These are phyloP conservation scores for Fusarium keratoplasticum DNA, from an alignment of 2,329 filamentous ascomycete species.

Conservation along the genomic window DNA sequence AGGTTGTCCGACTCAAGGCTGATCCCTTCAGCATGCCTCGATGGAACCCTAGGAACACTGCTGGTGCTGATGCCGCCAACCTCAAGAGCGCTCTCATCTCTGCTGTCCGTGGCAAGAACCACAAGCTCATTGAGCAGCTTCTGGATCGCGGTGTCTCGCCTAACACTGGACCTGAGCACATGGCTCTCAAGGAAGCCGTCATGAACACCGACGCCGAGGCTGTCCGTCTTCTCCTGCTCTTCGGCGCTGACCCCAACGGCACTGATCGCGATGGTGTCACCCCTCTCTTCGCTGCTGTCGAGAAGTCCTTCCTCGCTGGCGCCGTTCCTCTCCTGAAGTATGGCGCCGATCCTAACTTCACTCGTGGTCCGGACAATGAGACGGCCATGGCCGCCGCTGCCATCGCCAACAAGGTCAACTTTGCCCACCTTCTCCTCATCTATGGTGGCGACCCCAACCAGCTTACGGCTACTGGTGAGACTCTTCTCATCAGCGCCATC, in stretches of 20 bases:
- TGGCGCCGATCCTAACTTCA: slow-evolving; percentile 68
- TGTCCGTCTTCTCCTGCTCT: slow-evolving; percentile 66
- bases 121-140: slow-evolving; percentile 67
- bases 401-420: slow-evolving; percentile 63
- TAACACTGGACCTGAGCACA: slow-evolving; percentile 58
- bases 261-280: slow-evolving; percentile 61
- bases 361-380: slow-evolving; percentile 62
- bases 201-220: slow-evolving; percentile 63
- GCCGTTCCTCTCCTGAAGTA: slow-evolving; percentile 73
- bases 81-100: slow-evolving; percentile 62
- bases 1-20: slow-evolving; percentile 61
- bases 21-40: slow-evolving; percentile 64
- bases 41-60: slow-evolving; percentile 60
- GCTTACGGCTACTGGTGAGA: slow-evolving; percentile 67
- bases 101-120: slow-evolving; percentile 68
- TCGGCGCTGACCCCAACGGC: slow-evolving; percentile 68
- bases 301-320: slow-evolving; percentile 65
- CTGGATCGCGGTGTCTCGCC: slow-evolving; percentile 68
- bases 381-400: slow-evolving; percentile 66
- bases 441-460: slow-evolving; percentile 70
- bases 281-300: slow-evolving; percentile 63
- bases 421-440: slow-evolving; percentile 70
- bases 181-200: slow-evolving; percentile 66
- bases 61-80: slow-evolving; percentile 56
- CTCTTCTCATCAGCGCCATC: slow-evolving; percentile 70